Conservation (phyloP, 2,329 filamentous ascomycete species). For the Colletotrichum lupini region DNA sequence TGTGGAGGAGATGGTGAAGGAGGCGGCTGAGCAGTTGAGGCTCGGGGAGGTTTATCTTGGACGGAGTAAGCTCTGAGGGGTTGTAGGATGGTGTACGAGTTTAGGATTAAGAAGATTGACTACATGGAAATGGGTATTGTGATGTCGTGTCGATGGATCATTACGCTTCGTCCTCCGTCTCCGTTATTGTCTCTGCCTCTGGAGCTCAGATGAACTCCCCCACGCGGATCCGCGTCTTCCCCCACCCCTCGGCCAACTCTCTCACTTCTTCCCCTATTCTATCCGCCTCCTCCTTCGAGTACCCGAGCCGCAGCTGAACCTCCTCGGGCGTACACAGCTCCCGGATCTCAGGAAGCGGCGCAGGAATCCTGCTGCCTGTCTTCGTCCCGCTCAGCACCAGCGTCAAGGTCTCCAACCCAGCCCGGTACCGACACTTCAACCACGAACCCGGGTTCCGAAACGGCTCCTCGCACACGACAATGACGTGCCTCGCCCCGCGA, state of each 20-base stretch:
- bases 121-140: slow-evolving; percentile 24
- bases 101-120: background rate
- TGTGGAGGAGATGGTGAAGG: slow-evolving; percentile 88
- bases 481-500: slow-evolving; percentile 23
- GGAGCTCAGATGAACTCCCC: slow-evolving; percentile 13
- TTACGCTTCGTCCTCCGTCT: background rate
- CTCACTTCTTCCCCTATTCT: slow-evolving; percentile 24
- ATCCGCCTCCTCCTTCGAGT: slow-evolving; percentile 19
- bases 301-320: slow-evolving; percentile 3
- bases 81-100: background rate
- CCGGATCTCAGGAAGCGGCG: slow-evolving; percentile 17
- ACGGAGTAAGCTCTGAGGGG: slow-evolving; percentile 54
- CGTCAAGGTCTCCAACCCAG: slow-evolving; percentile 22
- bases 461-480: slow-evolving; percentile 31
- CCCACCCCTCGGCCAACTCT: slow-evolving; percentile 27
- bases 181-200: too few species aligned
- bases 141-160: background rate
- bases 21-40: slow-evolving; percentile 77
- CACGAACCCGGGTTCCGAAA: slow-evolving; percentile 25
- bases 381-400: slow-evolving; percentile 15
- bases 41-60: slow-evolving; percentile 70
- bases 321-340: slow-evolving; percentile 10
- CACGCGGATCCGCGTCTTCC: slow-evolving; percentile 17
- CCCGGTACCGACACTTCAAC: slow-evolving; percentile 30
- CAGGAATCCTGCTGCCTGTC: background rate